A percentile compares a stretch with the other conserved stretches of the same genome.
Conservation (phyloP, 257 asterid genomes). For the Nicotiana noctiflora region DNA sequence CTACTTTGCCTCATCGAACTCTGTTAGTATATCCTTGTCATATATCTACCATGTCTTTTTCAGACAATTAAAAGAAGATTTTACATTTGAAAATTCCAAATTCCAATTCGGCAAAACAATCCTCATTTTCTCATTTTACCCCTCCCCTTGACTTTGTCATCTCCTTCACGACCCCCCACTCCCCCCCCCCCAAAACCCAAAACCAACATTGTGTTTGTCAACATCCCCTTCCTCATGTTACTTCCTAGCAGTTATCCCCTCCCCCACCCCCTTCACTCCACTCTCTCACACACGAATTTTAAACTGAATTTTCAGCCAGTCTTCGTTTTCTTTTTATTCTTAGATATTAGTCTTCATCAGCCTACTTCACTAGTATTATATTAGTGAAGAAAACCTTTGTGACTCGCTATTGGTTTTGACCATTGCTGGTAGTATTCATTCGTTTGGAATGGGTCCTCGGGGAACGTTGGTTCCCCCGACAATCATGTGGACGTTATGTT, state of each 20-base stretch:
- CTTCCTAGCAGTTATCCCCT: not conserved
- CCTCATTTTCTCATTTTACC: not conserved
- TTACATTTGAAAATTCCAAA: not conserved
- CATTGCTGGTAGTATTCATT: too few relatives aligned
- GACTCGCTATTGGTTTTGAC: not conserved
- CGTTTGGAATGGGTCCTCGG: too few relatives aligned
- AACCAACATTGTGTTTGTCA: not conserved
- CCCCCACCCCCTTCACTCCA: not conserved
- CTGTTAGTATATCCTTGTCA: not conserved
- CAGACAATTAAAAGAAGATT: not conserved
- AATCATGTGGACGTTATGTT: too few relatives aligned
- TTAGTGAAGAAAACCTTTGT: not conserved
- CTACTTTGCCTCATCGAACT: not conserved
- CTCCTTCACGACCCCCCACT: not conserved
- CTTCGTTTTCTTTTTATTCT: too few relatives aligned
- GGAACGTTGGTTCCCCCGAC: too few relatives aligned
- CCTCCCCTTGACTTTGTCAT: not conserved
- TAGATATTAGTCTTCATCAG: too few relatives aligned
- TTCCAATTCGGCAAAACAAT: not conserved
- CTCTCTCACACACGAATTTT: not conserved
- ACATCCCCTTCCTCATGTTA: not conserved
- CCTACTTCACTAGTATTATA: too few relatives aligned
- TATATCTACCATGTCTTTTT: not conserved
- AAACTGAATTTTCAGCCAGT: too few relatives aligned
- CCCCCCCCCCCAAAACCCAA: too few relatives aligned